Base-by-base conservation (phyloP, 2,329 filamentous ascomycete species). In the Fusarium odoratissimum region DNA sequence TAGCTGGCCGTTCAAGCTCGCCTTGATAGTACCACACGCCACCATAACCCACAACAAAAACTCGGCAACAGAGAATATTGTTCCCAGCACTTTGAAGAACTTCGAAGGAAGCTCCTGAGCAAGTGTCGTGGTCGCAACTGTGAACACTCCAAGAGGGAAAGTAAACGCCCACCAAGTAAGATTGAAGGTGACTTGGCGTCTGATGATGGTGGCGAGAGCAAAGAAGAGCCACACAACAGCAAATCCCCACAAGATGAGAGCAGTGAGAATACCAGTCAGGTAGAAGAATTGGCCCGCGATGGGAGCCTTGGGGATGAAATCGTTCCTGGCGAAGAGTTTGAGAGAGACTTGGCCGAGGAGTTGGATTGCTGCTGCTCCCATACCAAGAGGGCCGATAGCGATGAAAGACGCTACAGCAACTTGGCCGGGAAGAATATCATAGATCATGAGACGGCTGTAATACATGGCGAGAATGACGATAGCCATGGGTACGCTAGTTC, bases 341-440 rank as follows among this genome's bases (percentile, higher is more conserved):
- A 79, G 59, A 4, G 85, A 82, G 6, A 83, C 81, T 56, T 80
- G 79, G 7, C 86, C 86, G 3, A 80, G 73, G 66, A 85, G 82
- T 75, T 84, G 81, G 54, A 83, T 83, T 40, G 82, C 85, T 74
- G 86, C 92, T 23, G 87, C 89, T 25, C 90, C 90, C 78, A 91
- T 88, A 0, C 90, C 90, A 0, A 91, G 81, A 0, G 90, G 90
- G 0, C 90, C 89, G 0, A 92, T 81, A 0, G 90, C 90, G 3
- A 92, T 81, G 71, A 92, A 90, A 14, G 87, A 86, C 5, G 87
- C 90, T 2, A 91, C 89, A 23, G 91, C 88, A 48, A 88, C 86
- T 76, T 90, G 90, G 33, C 86, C 82, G 2, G 89, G 86, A 3
- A 90, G 89, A 9, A 91, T 80, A 52, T 89, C 87, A 76, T 91